Evolutionary conservation across 2,329 filamentous ascomycete species (phyloP), one percentile per base, ranked within the genome.

Genomic region (Fusarium annulatum): DNA sequence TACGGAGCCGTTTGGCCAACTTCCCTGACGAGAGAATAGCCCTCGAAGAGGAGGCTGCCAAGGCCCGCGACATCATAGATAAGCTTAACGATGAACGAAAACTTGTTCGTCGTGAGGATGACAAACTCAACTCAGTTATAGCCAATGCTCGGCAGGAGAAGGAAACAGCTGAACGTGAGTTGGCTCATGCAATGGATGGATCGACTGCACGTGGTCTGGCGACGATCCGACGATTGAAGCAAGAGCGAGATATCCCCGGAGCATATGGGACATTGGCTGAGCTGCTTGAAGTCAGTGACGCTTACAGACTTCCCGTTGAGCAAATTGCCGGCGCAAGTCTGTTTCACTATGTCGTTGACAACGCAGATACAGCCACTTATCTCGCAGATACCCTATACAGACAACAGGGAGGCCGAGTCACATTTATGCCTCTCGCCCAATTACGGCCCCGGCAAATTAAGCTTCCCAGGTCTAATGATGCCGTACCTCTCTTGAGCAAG

Each of bases 321-420:
- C 94, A 97, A 76, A 96, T 95, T 58, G 96, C 96, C 5, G 96
- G 96, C 23, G 92, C 92, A 72, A 97, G 94, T 80, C 87, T 99
- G 14, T 99, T 99, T 84, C 94, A 99, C 82, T 97, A 97, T 75
- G 91, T 99, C 16, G 96, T 98, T 48, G 96, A 99, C 81, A 96
- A 93, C 56, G 94, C 97, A 69, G 90, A 93, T 45, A 98, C 95
- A 1, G 95, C 95, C 2, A 94, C 94, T 3, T 90, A 90, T 75
- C 89, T 98, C 39, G 90, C 96, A 48, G 93, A 96, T 74, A 89
- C 91, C 19, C 86, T 99, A 34, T 93, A 95, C 80, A 92, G 91
- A 73, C 91, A 94, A 75, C 93, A 91, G 69, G 92, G 93, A 21
- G 96, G 96, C 18, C 90, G 96, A 79, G 89, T 99, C 23, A 99